Base-by-base conservation (phyloP, 2,329 filamentous ascomycete genomes). In the Penicillium crustosum region DNA sequence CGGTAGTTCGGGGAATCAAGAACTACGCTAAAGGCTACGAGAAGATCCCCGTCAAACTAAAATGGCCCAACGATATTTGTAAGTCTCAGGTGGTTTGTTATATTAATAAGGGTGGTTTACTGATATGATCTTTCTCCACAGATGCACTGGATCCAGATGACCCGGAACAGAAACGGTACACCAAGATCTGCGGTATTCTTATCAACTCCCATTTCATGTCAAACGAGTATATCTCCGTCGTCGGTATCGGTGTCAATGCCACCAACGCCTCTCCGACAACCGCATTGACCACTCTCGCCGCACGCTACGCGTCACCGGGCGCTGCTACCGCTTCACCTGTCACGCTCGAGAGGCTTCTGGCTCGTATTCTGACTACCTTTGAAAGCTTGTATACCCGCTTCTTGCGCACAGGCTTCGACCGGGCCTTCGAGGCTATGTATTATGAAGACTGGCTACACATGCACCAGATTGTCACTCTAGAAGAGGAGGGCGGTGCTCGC, bases 1-100 rank as follows among this genome's bases (percentile, higher is more conserved):
- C 94, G 41, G 89, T 93, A 42, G 89, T 95, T 3, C 85, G 90
- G 61, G 93, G 91, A 0, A 87, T 97, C 61, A 88, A 90, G 62
- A 83, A 81, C 27, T 97, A 97, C 70, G 91, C 88, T 49, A 75
- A 76, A 2, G 90, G 88, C 8, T 97, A 95, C 73, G 81, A 85
- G 6, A 80, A 85, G 0, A 74, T 97, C 5, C 90, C 90, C 0
- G 82, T 99, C 41, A 92, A 90, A 71, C 78, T 99, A 33, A 99
- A 99, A 75, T 99, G 94, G 94, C 94, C 94, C 12, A 99, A 99
- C 68, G 94, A 99, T 70, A 90, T 99, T 54, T 93, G 86, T 87
- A 75, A 73, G 82, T 75, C 6, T 21, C 29, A 3, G 12, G 5
- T n/a, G 15, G 6, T 8, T 25, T 35, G 25, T 23, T 21, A 15